Conservation (phyloP, 2,329 filamentous ascomycete species). For the Fusarium tuaranense region DNA sequence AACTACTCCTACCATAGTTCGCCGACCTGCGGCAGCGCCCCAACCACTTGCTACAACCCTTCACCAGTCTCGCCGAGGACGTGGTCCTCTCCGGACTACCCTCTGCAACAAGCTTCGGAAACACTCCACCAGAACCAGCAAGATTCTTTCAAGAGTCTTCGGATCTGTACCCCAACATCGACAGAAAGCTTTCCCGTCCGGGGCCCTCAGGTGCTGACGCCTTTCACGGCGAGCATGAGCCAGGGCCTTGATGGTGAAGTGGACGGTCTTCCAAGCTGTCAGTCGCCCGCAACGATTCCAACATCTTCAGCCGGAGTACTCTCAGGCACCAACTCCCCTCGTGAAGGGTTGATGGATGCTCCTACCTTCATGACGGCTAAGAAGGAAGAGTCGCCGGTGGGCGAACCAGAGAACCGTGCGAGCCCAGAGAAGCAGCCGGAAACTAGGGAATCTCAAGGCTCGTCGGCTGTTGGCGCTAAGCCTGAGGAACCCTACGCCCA, state of each 20-base stretch:
- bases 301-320: constrained; percentile 28
- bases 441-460: constrained; percentile 15
- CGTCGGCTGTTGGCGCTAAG: constrained; percentile 32
- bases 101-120: constrained; percentile 35
- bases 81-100: constrained; percentile 48
- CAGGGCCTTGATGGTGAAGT: constrained; percentile 34
- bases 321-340: constrained; percentile 37
- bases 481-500: constrained; percentile 80
- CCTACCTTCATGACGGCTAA: constrained; percentile 27
- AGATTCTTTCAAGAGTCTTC: constrained; percentile 36
- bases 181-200: constrained; percentile 31
- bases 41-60: constrained; percentile 43
- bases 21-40: constrained; percentile 42
- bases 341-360: constrained; percentile 28
- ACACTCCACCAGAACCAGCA: constrained; percentile 35
- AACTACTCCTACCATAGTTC: constrained; percentile 51
- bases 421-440: constrained; percentile 25
- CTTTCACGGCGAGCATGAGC: constrained; percentile 29
- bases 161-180: constrained; percentile 44
- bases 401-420: constrained; percentile 9
- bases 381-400: constrained; percentile 12
- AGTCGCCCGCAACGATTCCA: constrained; percentile 20
- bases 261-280: constrained; percentile 26
- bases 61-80: constrained; percentile 49
- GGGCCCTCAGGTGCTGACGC: constrained; percentile 33